Base-by-base conservation (phyloP, 78 protist species). In the Dictyostelium capitatum region DNA sequence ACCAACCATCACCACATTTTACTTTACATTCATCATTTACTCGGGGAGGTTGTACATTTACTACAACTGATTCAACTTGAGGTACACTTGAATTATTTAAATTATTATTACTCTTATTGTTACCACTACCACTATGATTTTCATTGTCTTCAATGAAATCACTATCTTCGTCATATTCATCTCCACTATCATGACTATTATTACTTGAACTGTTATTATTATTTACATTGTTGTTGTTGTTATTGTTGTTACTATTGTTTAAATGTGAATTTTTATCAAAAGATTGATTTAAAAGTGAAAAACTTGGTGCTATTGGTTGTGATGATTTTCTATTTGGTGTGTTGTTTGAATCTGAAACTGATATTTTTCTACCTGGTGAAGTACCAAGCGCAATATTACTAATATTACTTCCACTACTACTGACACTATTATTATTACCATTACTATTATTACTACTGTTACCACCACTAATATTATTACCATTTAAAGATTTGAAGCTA, bases 1-100 rank as follows among this genome's bases (percentile, higher is more conserved):
- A 75, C 92, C 92, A 85, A 0, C 92, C 83, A 54, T 85, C 92
- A 20, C 92, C 92, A 32, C 92, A 85, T 57, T 85, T 85, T n/a
- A 85, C 92, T 75, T 85, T 85, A 59, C 92, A 85, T 48, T 73
- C 83, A 64, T 85, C 92, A 50, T 83, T 83, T 1, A 85, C 78
- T 43, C 92, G 70, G 0, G 92, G 92, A 59, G 92, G 92, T 30
- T 85, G 92, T 3, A 85, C 92, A 62, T 85, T 85, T 48, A 85
- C 92, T 6, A 85, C 92, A 19, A 85, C 83, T 4, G 77, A 62
- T 62, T 85, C 92, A 30, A 85, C 92, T 23, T 81, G 83, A 51
- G 91, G 91, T 23, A 83, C 91, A 46, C 37, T 50, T n/a, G 62
- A 47, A n/a, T 43, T 37, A 19, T 51, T 70, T 3, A 20, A 70